Evolutionary conservation across 1,284 basidiomycete genomes (phyloP), one percentile per base, ranked within the genome.

Genomic region (Entoloma clypeatum): DNA sequence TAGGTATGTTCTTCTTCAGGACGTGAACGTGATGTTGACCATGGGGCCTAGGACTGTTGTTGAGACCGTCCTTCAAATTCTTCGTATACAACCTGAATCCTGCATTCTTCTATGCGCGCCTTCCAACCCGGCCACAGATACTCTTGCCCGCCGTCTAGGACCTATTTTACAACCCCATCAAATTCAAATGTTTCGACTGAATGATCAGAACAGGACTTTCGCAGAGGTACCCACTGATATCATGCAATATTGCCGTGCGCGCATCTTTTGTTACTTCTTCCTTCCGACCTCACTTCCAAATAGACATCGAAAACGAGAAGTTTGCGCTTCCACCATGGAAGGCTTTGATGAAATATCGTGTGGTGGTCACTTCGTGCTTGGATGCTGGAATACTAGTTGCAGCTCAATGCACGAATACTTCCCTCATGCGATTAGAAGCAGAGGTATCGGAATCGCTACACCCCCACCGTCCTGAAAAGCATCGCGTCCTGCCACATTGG

Each of bases 41-140:
- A 33, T 31, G 6, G 7, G 10, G 7, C 21, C 1, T 33, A 65
- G 69, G 46, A 73, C 69, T 3, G 61, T 70, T 4, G 69, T 71
- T 13, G 69, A 72, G 53, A 56, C 62, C 5, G 70, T 73, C 3
- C 56, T 71, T 19, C 69, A 72, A 39, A 68, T 72, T n/a, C 60
- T 71, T 13, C 61, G 60, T 9, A 50, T 62, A 7, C 67, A 69
- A 44, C 63, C 68, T 1, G 62, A 71, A 39, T 63, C 69, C 0
- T 67, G 62, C 44, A 66, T 72, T 27, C 57, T 72, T 21, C 58
- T 73, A 6, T 72, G 69, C 29, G 70, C 71, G 3, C 71, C 70
- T 1, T 73, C 71, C 1, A 70, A 71, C 43, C 63, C 68, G 7
- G 71, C 70, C 3, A 71, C 70, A 5, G 70, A 73, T 47, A 72